phyloP scores from a whole-genome alignment of 2,329 filamentous ascomycete species.

The Venturia nashicola region DNA sequence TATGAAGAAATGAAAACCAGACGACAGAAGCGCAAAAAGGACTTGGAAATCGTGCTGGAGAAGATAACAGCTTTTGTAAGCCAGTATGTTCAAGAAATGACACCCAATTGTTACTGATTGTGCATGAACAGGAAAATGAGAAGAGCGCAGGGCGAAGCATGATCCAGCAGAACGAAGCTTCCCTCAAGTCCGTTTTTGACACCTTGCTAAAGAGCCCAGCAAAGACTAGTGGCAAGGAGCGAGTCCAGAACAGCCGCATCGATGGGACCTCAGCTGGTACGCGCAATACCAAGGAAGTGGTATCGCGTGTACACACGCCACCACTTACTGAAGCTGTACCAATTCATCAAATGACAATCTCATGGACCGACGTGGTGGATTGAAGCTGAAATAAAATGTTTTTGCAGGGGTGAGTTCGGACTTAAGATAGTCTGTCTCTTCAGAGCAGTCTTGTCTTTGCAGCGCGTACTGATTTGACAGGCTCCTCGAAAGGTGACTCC shows the following conservation, averaged over 20 bases:
- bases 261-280: background rate
- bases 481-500: background rate
- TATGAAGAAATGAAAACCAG: no score
- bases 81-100: no score
- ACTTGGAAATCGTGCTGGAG: no score
- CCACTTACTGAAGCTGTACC: background rate
- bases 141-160: no score
- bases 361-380: background rate
- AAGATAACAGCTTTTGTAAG: no score
- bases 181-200: no score
- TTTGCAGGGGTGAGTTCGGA: background rate
- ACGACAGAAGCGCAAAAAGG: no score
- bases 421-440: background rate
- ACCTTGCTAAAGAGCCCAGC: background rate
- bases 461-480: background rate
- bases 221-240: background rate
- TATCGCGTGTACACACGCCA: background rate
- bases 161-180: no score
- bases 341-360: background rate
- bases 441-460: background rate
- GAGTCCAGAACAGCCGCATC: background rate
- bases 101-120: no score
- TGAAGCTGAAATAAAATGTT: background rate
- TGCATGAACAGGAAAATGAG: no score
- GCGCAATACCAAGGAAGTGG: background rate